These are phyloP conservation scores for Neofusicoccum sp. DNA, from an alignment of 2,329 filamentous ascomycete genomes.

Conservation along the genomic window DNA sequence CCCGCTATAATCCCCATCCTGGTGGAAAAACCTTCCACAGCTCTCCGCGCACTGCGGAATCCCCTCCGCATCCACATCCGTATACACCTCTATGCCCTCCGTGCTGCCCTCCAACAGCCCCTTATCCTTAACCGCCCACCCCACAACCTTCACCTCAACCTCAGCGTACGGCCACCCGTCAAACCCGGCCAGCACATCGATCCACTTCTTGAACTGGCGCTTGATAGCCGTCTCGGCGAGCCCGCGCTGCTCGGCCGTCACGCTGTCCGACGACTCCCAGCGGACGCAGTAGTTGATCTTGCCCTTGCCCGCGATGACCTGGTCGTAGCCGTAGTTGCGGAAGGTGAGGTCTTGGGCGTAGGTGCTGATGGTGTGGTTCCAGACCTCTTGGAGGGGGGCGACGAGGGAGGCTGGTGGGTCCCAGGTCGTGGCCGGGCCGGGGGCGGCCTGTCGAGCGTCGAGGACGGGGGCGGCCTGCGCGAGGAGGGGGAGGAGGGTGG, in stretches of 20 bases:
- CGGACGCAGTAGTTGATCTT: conserved; percentile 48
- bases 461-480: background rate
- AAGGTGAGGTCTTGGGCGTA: conserved; percentile 30
- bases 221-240: conserved; percentile 41
- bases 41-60: conserved; percentile 46
- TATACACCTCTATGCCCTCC: conserved; percentile 46
- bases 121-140: conserved; percentile 47
- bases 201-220: conserved; percentile 46
- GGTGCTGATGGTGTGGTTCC: conserved; percentile 30
- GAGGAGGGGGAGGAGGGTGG: background rate
- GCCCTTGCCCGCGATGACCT: conserved; percentile 35
- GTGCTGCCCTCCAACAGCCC: conserved; percentile 40
- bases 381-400: conserved; percentile 29
- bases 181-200: conserved; percentile 47
- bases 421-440: conserved; percentile 28
- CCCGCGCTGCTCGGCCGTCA: conserved; percentile 44
- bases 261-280: conserved; percentile 45
- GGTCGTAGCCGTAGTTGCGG: conserved; percentile 37
- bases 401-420: conserved; percentile 32
- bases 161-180: conserved; percentile 48
- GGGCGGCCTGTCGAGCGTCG: conserved; percentile 8
- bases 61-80: conserved; percentile 42
- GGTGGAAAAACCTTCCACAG: conserved; percentile 51
- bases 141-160: conserved; percentile 47
- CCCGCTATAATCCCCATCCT: conserved; percentile 43